Evolutionary conservation across 805 yeast species (phyloP), one percentile per base, ranked within the genome.

Genomic region (Pichia paraexigua): DNA sequence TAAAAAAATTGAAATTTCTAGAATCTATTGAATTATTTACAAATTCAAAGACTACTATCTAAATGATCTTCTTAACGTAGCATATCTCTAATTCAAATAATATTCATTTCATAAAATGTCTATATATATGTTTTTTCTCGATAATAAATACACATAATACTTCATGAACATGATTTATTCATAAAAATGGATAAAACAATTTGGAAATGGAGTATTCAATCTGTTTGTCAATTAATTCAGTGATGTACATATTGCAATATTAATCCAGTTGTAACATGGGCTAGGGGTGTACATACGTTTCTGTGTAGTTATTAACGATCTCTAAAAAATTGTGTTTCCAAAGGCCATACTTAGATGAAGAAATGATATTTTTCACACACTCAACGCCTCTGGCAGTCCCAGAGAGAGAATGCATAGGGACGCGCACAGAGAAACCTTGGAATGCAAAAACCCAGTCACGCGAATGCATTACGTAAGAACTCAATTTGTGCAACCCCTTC

Each of bases 291-390:
- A 45, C 47, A 45, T 45, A 45, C 41, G 24, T 45, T 24, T 45
- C 47, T 45, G 47, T 45, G 47, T 45, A 41, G 47, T 37, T 45
- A 27, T 21, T 43, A 22, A 43, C 35, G 15, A 32, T 17, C 11
- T 35, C 22, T 25, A n/a, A n/a, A n/a, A 30, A 20, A 42, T 3
- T 21, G 27, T 20, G 18, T 12, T 21, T 12, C 22, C 20, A 40
- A 15, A 32, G 7, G n/a, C 37, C 39, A 35, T n/a, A n/a, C 39
- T 35, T 10, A 7, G n/a, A 35, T 35, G 39, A 35, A 35, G 39
- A 35, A 35, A n/a, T n/a, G 20, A 7, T n/a, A 35, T 35, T 35
- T 35, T 35, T 35, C 39, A 35, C 20, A 17, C 20, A n/a, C 39
- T 17, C 39, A 35, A 10, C 20, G 39, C 20, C n/a, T 35, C 39